Conservation (phyloP, 257 asterid genomes). For the Salvia splendens region DNA sequence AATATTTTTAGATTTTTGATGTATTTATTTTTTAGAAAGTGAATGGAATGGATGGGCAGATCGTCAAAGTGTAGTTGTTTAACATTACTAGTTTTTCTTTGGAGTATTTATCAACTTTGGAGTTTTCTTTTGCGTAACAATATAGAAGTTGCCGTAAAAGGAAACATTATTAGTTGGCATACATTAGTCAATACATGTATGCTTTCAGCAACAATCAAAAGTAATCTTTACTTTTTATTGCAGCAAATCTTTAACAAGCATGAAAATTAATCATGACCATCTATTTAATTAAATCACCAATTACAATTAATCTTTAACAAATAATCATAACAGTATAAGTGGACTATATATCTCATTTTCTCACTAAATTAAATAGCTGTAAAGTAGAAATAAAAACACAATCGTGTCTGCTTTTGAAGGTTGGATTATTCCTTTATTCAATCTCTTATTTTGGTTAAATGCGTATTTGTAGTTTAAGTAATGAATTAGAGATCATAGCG, state of each 20-base stretch:
- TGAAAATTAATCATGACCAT: too few species aligned
- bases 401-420: neutral
- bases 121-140: neutral
- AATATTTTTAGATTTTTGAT: too few species aligned
- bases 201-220: constrained; percentile 14
- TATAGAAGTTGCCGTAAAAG: neutral
- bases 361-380: neutral
- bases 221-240: neutral
- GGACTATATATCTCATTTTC: neutral
- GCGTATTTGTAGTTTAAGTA: too few species aligned
- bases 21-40: too few species aligned
- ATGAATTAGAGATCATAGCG: too few species aligned
- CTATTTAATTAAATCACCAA: too few species aligned
- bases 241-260: too few species aligned
- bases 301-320: too few species aligned
- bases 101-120: constrained; percentile 4
- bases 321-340: too few species aligned
- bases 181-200: neutral
- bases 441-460: neutral
- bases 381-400: neutral
- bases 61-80: too few species aligned
- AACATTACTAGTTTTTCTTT: neutral
- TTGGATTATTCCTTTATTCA: neutral
- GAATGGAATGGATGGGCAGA: too few species aligned
- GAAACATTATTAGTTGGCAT: neutral